Evolutionary conservation across 2,329 filamentous ascomycete species (phyloP).

Genomic region (Claviceps spartinae): DNA sequence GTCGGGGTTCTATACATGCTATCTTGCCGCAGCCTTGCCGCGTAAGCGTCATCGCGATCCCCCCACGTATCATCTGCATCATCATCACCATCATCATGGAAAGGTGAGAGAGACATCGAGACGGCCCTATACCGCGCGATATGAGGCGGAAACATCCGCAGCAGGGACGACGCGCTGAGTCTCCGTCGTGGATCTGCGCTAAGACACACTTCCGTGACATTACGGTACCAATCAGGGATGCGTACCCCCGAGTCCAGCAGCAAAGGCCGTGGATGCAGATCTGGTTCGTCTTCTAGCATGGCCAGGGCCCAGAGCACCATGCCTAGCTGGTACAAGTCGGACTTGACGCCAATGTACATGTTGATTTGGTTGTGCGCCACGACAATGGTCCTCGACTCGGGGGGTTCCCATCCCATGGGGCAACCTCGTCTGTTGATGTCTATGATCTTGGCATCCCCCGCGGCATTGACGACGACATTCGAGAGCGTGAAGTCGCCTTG

Average conservation of each 20-base stretch:
- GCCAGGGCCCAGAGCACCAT: constrained; percentile 95
- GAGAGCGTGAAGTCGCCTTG: constrained; percentile 96
- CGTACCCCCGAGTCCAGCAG: constrained; percentile 41
- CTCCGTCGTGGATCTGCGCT: constrained; percentile 59
- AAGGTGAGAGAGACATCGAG: constrained; percentile 20
- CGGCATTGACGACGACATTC: constrained; percentile 83
- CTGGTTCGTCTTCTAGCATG: constrained; percentile 79
- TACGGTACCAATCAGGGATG: constrained; percentile 67
- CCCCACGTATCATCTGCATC: constrained; percentile 16
- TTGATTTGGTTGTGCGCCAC: constrained; percentile 80
- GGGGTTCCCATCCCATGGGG: constrained; percentile 93
- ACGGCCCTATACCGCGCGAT: constrained; percentile 4
- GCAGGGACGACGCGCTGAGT: constrained; percentile 57
- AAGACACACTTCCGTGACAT: constrained; percentile 64
- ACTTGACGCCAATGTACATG: constrained; percentile 98
- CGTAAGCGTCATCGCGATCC: constrained; percentile 20
- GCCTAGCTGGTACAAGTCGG: constrained; percentile 86
- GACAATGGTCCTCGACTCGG: constrained; percentile 75
- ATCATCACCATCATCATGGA: constrained; percentile 25
- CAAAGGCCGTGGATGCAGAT: constrained; percentile 61
- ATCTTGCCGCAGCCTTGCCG: constrained; percentile 20
- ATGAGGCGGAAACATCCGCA: constrained; percentile 49
- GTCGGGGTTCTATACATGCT: constrained; percentile 25
- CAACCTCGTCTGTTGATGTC: constrained; percentile 97
- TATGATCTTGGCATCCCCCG: constrained; percentile 87